phyloP scores from a whole-genome alignment of 805 yeast species.

The Wickerhamomyces queroliae region DNA sequence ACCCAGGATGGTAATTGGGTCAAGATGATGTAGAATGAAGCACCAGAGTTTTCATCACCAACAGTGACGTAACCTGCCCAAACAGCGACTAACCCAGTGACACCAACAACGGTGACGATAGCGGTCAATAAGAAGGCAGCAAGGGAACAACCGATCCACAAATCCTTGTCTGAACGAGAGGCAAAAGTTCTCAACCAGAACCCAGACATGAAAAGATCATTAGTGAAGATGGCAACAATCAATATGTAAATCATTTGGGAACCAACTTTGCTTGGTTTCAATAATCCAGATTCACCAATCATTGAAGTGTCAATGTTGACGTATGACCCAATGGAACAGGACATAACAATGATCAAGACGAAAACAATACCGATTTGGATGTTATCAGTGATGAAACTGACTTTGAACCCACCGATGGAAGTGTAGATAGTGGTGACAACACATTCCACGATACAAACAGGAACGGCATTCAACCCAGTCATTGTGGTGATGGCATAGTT shows the following conservation, averaged over 20 bases:
- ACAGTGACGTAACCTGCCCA: slow-evolving; percentile 69
- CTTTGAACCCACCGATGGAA: slow-evolving; percentile 81
- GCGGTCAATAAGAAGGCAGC: slow-evolving; percentile 64
- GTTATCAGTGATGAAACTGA: slow-evolving; percentile 83
- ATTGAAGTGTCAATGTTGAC: slow-evolving; percentile 52
- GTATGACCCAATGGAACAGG: slow-evolving; percentile 73
- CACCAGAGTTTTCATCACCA: slow-evolving; percentile 45
- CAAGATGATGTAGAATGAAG: slow-evolving; percentile 69
- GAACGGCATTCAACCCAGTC: slow-evolving; percentile 74
- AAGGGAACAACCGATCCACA: slow-evolving; percentile 66
- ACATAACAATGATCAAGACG: slow-evolving; percentile 59
- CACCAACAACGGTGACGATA: slow-evolving; percentile 68
- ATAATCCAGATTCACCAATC: slow-evolving; percentile 59
- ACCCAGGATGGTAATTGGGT: slow-evolving; percentile 80
- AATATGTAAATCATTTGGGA: slow-evolving; percentile 88
- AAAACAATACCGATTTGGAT: slow-evolving; percentile 76
- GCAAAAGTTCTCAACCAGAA: slow-evolving; percentile 96
- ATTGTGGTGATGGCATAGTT: slow-evolving; percentile 70
- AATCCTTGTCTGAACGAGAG: slow-evolving; percentile 67
- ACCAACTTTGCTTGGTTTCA: slow-evolving; percentile 65
- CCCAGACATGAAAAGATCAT: slow-evolving; percentile 86
- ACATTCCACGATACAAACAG: slow-evolving; percentile 80
- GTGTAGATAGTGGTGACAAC: slow-evolving; percentile 86
- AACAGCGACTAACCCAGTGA: slow-evolving; percentile 82
- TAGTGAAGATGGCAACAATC: slow-evolving; percentile 81